phyloP scores from a whole-genome alignment of 768 basidiomycete species.

The Kwoniella botswanensis region DNA sequence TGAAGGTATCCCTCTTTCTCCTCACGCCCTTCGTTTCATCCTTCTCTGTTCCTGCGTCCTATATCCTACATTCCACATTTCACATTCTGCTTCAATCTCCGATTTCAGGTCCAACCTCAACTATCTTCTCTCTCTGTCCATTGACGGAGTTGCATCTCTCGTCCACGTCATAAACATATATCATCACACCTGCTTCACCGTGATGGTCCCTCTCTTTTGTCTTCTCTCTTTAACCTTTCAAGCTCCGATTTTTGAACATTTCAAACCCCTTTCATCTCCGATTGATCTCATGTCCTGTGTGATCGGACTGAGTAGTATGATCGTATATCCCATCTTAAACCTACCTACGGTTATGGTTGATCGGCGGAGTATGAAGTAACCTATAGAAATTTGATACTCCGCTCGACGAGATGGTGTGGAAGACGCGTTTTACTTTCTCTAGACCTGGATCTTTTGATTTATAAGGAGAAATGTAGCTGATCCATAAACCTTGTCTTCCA shows the following conservation, averaged over 20 bases:
- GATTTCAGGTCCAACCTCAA: background rate
- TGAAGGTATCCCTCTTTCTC: background rate
- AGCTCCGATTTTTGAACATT: background rate
- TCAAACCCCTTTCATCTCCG: background rate
- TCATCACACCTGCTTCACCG: background rate
- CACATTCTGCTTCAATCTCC: background rate
- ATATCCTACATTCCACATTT: too few relatives aligned
- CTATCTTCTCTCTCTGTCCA: background rate
- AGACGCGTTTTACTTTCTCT: background rate
- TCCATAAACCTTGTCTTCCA: background rate
- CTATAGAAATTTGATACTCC: background rate
- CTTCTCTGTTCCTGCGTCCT: background rate
- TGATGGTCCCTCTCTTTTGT: background rate
- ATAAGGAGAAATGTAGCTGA: background rate
- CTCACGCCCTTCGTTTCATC: background rate
- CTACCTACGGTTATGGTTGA: background rate
- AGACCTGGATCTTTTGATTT: background rate
- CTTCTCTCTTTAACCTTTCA: constrained; percentile 1
- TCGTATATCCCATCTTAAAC: background rate
- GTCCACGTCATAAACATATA: background rate
- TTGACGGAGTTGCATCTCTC: background rate
- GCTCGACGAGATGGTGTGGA: background rate
- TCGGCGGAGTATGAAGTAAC: background rate
- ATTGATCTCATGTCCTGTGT: background rate
- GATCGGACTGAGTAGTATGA: background rate